Conservation (phyloP, 2,329 filamentous ascomycete genomes). For the Malbranchea cinnamomea region DNA sequence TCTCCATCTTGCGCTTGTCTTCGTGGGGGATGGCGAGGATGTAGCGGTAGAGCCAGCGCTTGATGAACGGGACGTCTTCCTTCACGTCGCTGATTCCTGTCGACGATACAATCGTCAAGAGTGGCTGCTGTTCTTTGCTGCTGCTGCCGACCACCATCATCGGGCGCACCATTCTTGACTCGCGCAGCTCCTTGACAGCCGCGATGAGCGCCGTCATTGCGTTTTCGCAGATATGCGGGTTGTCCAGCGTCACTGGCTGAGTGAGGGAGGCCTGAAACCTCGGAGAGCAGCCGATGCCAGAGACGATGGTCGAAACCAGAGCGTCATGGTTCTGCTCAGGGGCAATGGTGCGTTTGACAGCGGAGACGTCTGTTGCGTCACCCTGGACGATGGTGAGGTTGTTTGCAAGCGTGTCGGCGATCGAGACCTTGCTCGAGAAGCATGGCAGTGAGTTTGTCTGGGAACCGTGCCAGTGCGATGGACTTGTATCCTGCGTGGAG, state of each 20-base stretch:
- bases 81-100: conserved; percentile 13
- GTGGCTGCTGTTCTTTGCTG: conserved; percentile 12
- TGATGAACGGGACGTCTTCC: conserved; percentile 9
- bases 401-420: conserved; percentile 16
- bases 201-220: conserved; percentile 12
- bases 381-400: conserved; percentile 36
- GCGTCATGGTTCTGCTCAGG: conserved; percentile 12
- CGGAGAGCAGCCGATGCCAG: conserved; percentile 24
- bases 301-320: conserved; percentile 30
- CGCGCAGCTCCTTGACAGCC: conserved; percentile 13
- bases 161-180: too few species aligned
- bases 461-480: conserved; percentile 35
- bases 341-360: conserved; percentile 26
- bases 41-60: conserved; percentile 12
- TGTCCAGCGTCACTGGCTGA: conserved; percentile 13
- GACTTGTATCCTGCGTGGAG: conserved; percentile 31
- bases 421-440: conserved; percentile 28
- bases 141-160: too few species aligned
- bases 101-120: conserved; percentile 13
- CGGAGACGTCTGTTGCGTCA: conserved; percentile 27
- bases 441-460: conserved; percentile 32
- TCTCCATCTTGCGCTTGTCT: conserved; percentile 14
- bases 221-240: conserved; percentile 15
- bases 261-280: conserved; percentile 13
- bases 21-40: conserved; percentile 15